phyloP scores from a whole-genome alignment of 2,329 filamentous ascomycete genomes.

The Aspergillus pseudoglaucus region DNA sequence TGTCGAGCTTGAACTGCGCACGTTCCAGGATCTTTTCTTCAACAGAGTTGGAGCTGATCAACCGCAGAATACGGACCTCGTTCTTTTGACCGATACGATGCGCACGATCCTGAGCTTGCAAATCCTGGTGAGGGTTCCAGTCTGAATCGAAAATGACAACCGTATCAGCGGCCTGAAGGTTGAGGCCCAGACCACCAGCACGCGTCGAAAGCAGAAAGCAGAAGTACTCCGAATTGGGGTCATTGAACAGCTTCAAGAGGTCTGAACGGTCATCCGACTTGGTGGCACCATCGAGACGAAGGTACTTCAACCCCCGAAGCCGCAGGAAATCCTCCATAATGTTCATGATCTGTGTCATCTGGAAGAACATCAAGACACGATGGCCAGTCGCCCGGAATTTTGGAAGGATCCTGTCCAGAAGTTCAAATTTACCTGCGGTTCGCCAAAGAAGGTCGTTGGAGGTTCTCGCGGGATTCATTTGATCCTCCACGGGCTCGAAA shows the following conservation, averaged over 20 bases:
- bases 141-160: slow-evolving; percentile 99
- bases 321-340: slow-evolving; percentile 99
- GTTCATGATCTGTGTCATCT: slow-evolving; percentile 99
- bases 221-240: slow-evolving; percentile 84
- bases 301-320: slow-evolving; percentile 72
- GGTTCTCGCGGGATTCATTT: slow-evolving; percentile 84
- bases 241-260: slow-evolving; percentile 81
- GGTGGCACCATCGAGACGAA: slow-evolving; percentile 91
- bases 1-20: slow-evolving; percentile 95
- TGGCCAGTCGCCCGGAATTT: slow-evolving; percentile 90
- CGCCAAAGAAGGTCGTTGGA: slow-evolving; percentile 95
- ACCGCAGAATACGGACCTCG: slow-evolving; percentile 88
- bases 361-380: slow-evolving; percentile 98
- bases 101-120: slow-evolving; percentile 98
- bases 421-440: slow-evolving; percentile 93
- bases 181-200: slow-evolving; percentile 94
- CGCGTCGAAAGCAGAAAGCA: slow-evolving; percentile 98
- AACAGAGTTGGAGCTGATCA: slow-evolving; percentile 94
- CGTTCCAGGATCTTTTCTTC: slow-evolving; percentile 98
- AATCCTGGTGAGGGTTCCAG: slow-evolving; percentile 99
- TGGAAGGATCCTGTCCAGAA: slow-evolving; percentile 83
- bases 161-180: slow-evolving; percentile 94
- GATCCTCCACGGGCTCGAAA: slow-evolving; percentile 94
- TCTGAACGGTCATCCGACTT: slow-evolving; percentile 97
- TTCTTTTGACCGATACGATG: slow-evolving; percentile 99